A percentile compares a stretch with the other conserved stretches of the same genome.
These are phyloP conservation scores for Dillenia turbinata DNA, from an alignment of 164 flowering plant genomes.

Conservation along the genomic window DNA sequence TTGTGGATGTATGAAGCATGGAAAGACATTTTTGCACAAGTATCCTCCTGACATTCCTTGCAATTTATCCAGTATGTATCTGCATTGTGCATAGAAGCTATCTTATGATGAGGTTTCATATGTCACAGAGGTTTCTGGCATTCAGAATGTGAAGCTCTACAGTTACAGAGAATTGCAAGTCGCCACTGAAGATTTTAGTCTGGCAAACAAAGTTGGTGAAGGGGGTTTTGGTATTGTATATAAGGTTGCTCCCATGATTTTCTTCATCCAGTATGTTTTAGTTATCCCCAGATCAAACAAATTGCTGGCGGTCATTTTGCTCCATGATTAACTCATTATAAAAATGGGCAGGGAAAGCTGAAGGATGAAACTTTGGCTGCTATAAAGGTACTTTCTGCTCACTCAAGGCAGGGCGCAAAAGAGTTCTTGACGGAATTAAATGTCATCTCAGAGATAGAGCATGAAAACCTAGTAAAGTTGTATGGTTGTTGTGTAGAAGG, in stretches of 20 bases:
- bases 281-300: background rate
- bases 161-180: slow-evolving; percentile 48
- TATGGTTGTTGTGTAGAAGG: slow-evolving; percentile 89
- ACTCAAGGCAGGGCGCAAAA: slow-evolving; percentile 72
- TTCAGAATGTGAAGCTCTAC: slow-evolving; percentile 42
- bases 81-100: background rate
- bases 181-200: slow-evolving; percentile 75
- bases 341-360: slow-evolving; percentile 65
- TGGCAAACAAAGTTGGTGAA: slow-evolving; percentile 74
- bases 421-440: slow-evolving; percentile 84
- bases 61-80: no score
- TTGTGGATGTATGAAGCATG: no score
- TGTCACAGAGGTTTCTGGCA: slow-evolving; percentile 50
- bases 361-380: slow-evolving; percentile 69
- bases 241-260: slow-evolving; percentile 30
- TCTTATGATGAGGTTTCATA: background rate
- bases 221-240: slow-evolving; percentile 94
- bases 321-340: background rate
- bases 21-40: no score
- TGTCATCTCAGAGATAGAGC: slow-evolving; percentile 66
- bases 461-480: slow-evolving; percentile 78
- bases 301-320: background rate
- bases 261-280: no score
- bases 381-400: slow-evolving; percentile 86
- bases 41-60: no score